Percentiles rank a stretch among this genome's conserved stretches.
These are phyloP conservation scores for Mycena polygramma DNA, from an alignment of 768 basidiomycete genomes.

Conservation along the genomic window DNA sequence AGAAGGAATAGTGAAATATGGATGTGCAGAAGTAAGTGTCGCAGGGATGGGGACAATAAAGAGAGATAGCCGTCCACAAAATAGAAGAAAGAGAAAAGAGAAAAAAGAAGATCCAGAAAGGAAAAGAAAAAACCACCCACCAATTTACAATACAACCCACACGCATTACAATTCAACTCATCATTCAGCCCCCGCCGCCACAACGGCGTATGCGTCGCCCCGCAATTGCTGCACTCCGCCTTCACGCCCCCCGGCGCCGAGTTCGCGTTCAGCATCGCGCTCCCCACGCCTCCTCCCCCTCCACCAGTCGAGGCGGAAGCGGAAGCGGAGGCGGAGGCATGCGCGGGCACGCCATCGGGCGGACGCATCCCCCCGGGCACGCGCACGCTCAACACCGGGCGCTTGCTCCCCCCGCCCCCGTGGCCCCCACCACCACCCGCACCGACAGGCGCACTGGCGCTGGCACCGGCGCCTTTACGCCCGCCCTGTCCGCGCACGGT, in stretches of 20 bases:
- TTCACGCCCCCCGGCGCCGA: conserved; percentile 72
- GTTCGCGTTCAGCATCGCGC: conserved; percentile 42
- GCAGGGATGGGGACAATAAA: no score
- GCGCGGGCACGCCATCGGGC: conserved; percentile 9
- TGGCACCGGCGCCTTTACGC: not conserved
- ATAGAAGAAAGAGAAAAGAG: conserved; percentile 26
- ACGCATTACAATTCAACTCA: conserved; percentile 91
- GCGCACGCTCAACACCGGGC: conserved; percentile 30
- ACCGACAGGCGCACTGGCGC: conserved; percentile 17
- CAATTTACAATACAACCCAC: conserved; percentile 89
- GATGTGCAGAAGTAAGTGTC: not conserved
- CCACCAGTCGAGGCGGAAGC: not conserved
- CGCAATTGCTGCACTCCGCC: conserved; percentile 90
- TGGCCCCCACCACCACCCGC: no score
- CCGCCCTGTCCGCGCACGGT: not conserved
- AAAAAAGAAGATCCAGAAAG: no score
- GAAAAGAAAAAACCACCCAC: conserved; percentile 57
- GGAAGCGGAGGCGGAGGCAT: not conserved
- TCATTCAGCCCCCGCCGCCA: conserved; percentile 91
- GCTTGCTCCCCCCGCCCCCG: conserved; percentile 4
- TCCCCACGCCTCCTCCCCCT: not conserved
- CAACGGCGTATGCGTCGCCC: conserved; percentile 89
- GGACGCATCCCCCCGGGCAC: conserved; percentile 31
- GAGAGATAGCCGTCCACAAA: not conserved
- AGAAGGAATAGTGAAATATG: not conserved